These are phyloP conservation scores for Tanacetum coccineum DNA, from an alignment of 129 eudicot genomes.

Conservation along the genomic window DNA sequence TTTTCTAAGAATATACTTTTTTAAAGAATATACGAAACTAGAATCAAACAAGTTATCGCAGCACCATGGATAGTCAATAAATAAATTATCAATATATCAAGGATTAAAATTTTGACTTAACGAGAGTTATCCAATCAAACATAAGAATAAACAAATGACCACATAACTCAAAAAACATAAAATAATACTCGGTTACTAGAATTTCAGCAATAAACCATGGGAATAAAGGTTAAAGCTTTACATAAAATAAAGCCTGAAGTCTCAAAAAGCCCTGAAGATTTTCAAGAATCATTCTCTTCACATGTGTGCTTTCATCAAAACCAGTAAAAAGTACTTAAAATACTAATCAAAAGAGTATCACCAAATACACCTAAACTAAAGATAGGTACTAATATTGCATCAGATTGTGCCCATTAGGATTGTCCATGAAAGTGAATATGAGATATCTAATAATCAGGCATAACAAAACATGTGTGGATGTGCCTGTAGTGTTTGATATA, in stretches of 20 bases:
- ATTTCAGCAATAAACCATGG: constrained; percentile 2
- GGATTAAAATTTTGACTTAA: not conserved
- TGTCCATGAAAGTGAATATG: too few relatives aligned
- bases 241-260: constrained; percentile 15
- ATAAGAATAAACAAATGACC: not conserved
- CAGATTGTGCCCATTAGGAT: too few relatives aligned
- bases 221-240: constrained; percentile 26
- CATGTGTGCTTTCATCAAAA: constrained; percentile 19
- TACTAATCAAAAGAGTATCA: constrained; percentile 11
- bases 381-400: too few relatives aligned
- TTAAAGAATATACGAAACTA: constrained; percentile 14
- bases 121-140: not conserved
- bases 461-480: too few relatives aligned
- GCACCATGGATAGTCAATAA: not conserved
- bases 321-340: constrained; percentile 4
- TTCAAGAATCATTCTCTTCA: constrained; percentile 15
- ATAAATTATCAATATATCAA: not conserved
- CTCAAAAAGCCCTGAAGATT: constrained; percentile 16
- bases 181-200: constrained; percentile 1
- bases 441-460: too few relatives aligned
- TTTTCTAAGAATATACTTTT: constrained; percentile 11
- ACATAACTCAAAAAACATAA: not conserved
- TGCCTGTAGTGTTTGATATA: too few relatives aligned
- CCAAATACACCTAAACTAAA: not conserved
- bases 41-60: constrained; percentile 13